A percentile compares a stretch with the other conserved stretches of the same genome.
Evolutionary conservation across 2,329 filamentous ascomycete genomes (phyloP).

Genomic region (Penicillium hesseltinei): DNA sequence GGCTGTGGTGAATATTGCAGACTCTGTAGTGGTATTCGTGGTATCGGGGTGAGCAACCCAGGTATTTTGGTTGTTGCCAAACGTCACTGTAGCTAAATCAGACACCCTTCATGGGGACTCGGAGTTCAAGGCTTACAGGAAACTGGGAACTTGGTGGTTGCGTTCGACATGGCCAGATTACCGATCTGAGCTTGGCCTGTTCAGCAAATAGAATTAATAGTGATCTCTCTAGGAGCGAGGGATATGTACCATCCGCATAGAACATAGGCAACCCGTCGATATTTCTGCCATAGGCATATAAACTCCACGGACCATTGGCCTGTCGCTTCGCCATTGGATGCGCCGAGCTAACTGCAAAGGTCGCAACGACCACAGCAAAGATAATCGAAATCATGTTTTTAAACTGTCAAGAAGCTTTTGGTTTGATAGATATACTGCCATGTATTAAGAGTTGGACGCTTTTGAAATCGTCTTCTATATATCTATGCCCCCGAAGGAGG

Average conservation of each 20-base stretch:
- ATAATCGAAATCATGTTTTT: background rate
- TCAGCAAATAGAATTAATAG: background rate
- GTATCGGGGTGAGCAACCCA: background rate
- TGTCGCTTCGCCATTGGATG: background rate
- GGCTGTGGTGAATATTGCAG: background rate
- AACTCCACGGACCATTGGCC: background rate
- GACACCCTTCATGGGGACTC: background rate
- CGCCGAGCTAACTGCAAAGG: background rate
- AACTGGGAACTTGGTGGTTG: conserved; percentile 2
- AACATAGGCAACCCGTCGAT: background rate
- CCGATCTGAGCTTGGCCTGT: conserved; percentile 10
- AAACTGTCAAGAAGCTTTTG: background rate
- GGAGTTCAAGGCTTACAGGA: background rate
- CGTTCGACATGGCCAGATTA: conserved; percentile 6
- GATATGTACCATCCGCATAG: conserved; percentile 2
- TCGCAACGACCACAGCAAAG: background rate
- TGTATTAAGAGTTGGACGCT: background rate
- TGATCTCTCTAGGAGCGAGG: background rate
- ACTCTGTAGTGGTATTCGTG: background rate
- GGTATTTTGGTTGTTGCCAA: background rate
- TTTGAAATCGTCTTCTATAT: background rate
- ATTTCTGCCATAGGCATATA: background rate
- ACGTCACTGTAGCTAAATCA: background rate
- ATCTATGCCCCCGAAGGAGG: background rate
- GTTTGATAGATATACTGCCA: background rate